Evolutionary conservation across 441 rosid genomes (phyloP), one percentile per base, ranked within the genome.

Genomic region (Cnidoscolus chayamansa): DNA sequence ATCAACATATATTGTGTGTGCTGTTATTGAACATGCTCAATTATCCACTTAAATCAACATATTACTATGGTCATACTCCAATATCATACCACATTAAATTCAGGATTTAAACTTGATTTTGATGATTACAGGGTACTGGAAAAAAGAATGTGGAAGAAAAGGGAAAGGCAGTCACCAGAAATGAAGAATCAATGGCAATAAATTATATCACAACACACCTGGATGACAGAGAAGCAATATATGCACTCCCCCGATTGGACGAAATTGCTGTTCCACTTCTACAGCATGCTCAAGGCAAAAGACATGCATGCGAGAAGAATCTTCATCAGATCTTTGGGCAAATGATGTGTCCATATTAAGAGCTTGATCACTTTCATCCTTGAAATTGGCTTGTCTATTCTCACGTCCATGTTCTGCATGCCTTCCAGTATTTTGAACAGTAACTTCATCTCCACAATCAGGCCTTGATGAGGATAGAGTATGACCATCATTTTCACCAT

Each of bases 211-310:
- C 30, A 68, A 66, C 80, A 67, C 63, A 93, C 97, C 98, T 83
- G 97, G 97, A 83, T 93, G 98, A 78, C 98, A 93, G 65, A 96
- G 82, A 72, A 93, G 94, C 75, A 84, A 84, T 48, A 93, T 80
- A 75, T 87, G 73, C 75, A 84, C 94, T 54, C 98, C 98, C 67
- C 99, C 96, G 20, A 90, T 84, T 64, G 80, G 81, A 54, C 79
- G 86, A 72, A 96, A 89, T 79, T 81, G 92, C 79, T 96, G 86
- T 74, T 93, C 97, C 66, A 92, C 93, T 82, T 93, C 97, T 19
- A 86, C 81, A 74, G 98, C 99, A 81, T 96, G 98, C 88, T 96
- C 92, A 74, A 96, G 97, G 83, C 97, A 93, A 81, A 96, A 96
- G 50, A 93, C 88, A 70, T 96, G 97, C 85, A 89, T 60, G 59